A percentile compares a stretch with the other conserved stretches of the same genome.
These are phyloP conservation scores for Salvia rosmarinus DNA, from an alignment of 257 asterid species.

Conservation along the genomic window DNA sequence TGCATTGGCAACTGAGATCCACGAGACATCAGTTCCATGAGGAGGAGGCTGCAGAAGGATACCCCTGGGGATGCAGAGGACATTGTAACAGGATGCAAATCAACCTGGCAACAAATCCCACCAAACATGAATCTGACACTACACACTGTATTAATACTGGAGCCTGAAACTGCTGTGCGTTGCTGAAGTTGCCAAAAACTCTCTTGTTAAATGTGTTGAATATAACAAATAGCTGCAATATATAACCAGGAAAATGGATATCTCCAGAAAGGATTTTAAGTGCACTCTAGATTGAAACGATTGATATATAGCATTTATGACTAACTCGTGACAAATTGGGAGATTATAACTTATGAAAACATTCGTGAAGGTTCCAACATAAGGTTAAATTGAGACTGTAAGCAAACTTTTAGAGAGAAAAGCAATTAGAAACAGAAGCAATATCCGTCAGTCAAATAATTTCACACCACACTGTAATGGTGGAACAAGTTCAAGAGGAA, in stretches of 20 bases:
- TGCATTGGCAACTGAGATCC: slow-evolving; percentile 35
- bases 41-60: slow-evolving; percentile 48
- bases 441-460: background rate
- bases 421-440: background rate
- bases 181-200: background rate
- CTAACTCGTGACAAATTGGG: background rate
- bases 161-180: background rate
- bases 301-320: background rate
- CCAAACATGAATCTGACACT: slow-evolving; percentile 28
- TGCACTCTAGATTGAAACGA: too few species aligned
- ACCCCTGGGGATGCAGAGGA: slow-evolving; percentile 46
- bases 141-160: background rate
- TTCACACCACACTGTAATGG: too few species aligned
- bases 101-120: slow-evolving; percentile 36
- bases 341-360: background rate
- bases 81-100: slow-evolving; percentile 41
- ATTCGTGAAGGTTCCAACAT: background rate
- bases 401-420: background rate
- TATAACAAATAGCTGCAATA: slow-evolving; percentile 20
- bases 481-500: too few species aligned
- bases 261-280: too few species aligned
- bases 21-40: slow-evolving; percentile 34
- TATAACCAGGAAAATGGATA: too few species aligned
- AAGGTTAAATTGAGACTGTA: background rate
- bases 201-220: background rate